Conservation (phyloP, 179 eudicot species). For the Silene noctiflora region DNA sequence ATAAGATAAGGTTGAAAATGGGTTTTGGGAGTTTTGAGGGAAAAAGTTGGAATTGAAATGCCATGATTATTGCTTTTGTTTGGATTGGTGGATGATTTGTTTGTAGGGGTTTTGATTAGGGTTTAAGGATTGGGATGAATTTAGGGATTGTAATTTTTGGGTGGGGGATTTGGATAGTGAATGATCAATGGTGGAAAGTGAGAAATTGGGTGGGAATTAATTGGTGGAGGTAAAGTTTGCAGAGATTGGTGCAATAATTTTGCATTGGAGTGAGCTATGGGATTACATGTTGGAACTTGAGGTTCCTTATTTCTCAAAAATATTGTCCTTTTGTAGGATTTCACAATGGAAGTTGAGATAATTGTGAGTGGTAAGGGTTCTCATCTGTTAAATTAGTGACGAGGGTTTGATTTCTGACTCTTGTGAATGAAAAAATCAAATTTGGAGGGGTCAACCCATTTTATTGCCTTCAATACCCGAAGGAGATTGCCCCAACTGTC, state of each 20-base stretch:
- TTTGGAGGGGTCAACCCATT: too few relatives aligned
- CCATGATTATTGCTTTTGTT: neutral
- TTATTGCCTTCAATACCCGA: too few relatives aligned
- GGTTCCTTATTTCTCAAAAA: too few relatives aligned
- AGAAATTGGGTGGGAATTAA: neutral
- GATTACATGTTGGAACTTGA: too few relatives aligned
- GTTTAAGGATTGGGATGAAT: neutral
- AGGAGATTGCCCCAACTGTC: too few relatives aligned
- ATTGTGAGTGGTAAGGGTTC: too few relatives aligned
- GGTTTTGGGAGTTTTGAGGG: conserved; percentile 13
- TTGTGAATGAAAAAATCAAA: too few relatives aligned
- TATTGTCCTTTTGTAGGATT: too few relatives aligned
- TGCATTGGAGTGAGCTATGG: conserved; percentile 3
- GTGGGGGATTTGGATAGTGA: neutral
- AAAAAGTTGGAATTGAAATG: conserved; percentile 13
- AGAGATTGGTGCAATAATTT: neutral
- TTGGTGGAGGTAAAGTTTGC: neutral
- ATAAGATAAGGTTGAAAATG: conserved; percentile 15
- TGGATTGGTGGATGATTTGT: neutral
- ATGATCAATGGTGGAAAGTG: neutral
- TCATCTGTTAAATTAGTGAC: too few relatives aligned
- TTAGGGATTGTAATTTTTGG: neutral
- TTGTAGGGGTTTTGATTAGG: neutral
- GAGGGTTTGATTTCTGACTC: too few relatives aligned
- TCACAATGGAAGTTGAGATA: too few relatives aligned